Conservation (phyloP, 352 stramenopile genomes). For the Globisporangium echinulatum region DNA sequence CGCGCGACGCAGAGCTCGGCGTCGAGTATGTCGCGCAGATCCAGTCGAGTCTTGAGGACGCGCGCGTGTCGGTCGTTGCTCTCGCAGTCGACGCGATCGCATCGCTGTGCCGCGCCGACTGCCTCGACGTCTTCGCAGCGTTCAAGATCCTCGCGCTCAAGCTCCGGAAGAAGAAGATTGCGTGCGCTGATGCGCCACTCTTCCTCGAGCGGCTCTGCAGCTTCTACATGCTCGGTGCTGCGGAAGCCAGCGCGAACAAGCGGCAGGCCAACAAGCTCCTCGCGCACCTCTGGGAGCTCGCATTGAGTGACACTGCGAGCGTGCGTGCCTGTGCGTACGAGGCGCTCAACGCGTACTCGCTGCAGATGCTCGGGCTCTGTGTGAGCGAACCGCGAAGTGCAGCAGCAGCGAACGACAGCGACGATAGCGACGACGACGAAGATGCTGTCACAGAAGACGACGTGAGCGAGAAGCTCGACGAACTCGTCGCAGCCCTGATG, state of each 20-base stretch:
- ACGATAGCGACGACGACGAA: constrained; percentile 25
- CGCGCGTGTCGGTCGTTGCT: constrained; percentile 37
- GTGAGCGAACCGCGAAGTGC: constrained; percentile 8
- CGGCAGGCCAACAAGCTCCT: constrained; percentile 42
- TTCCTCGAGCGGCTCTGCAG: constrained; percentile 52
- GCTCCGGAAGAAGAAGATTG: constrained; percentile 57
- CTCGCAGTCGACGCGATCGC: constrained; percentile 66
- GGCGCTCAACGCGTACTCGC: constrained; percentile 36
- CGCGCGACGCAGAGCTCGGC: constrained; percentile 51
- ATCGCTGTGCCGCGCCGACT: constrained; percentile 48
- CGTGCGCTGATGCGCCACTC: constrained; percentile 30
- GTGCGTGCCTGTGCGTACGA: constrained; percentile 40
- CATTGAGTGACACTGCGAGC: constrained; percentile 19
- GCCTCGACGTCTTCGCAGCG: constrained; percentile 66
- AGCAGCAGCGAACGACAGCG: constrained; percentile 14
- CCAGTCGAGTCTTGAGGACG: constrained; percentile 48
- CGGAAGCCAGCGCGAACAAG: constrained; percentile 30
- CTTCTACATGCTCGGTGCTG: constrained; percentile 41
- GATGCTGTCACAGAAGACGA: constrained; percentile 26
- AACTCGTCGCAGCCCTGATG: constrained; percentile 31
- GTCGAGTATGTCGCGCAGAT: constrained; percentile 64
- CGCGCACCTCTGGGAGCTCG: constrained; percentile 41
- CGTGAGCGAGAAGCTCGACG: constrained; percentile 38
- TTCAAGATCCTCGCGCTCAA: constrained; percentile 74
- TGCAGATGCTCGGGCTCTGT: constrained; percentile 38